These are phyloP conservation scores for Coriolopsis trogii DNA, from an alignment of 1,284 basidiomycete species.

Conservation along the genomic window DNA sequence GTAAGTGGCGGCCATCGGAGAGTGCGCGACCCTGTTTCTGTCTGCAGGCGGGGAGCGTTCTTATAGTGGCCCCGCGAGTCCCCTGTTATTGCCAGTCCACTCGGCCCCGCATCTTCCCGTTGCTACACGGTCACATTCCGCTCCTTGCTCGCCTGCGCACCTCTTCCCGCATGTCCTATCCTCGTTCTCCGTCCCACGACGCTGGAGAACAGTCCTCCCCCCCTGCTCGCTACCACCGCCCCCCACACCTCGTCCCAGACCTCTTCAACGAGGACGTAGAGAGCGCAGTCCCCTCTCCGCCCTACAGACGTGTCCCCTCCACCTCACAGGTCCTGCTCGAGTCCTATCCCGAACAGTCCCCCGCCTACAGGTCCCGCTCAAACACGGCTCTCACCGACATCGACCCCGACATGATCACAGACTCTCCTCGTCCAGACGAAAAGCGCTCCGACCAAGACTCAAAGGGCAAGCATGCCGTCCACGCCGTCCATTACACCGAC, in stretches of 20 bases:
- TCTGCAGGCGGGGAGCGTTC: not conserved
- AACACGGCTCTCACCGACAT: slow-evolving; percentile 28
- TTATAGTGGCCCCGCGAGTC: not conserved
- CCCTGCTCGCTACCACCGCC: slow-evolving; percentile 6
- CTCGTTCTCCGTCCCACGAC: slow-evolving; percentile 13
- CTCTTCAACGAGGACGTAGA: slow-evolving; percentile 31
- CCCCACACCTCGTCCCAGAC: slow-evolving; percentile 21
- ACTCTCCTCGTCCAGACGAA: slow-evolving; percentile 17
- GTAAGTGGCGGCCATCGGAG: not conserved
- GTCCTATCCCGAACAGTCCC: slow-evolving; percentile 29
- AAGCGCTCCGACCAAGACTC: slow-evolving; percentile 17
- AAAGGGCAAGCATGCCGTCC: slow-evolving; percentile 45
- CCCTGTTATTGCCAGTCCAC: not conserved
- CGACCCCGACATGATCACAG: slow-evolving; percentile 21
- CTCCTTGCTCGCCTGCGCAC: not conserved
- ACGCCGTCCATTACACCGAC: slow-evolving; percentile 59
- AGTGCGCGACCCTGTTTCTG: no score
- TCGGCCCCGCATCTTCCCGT: slow-evolving; percentile 9
- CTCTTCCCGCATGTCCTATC: slow-evolving; percentile 5
- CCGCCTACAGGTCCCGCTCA: slow-evolving; percentile 31
- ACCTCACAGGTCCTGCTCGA: slow-evolving; percentile 31
- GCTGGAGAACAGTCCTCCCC: slow-evolving; percentile 2
- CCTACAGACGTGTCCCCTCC: slow-evolving; percentile 33
- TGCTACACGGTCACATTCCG: not conserved
- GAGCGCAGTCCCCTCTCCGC: slow-evolving; percentile 35